Percentiles rank a stretch among this genome's conserved stretches.
These are phyloP conservation scores for Neurospora sp. DNA, from an alignment of 495 filamentous ascomycete species.

Conservation along the genomic window DNA sequence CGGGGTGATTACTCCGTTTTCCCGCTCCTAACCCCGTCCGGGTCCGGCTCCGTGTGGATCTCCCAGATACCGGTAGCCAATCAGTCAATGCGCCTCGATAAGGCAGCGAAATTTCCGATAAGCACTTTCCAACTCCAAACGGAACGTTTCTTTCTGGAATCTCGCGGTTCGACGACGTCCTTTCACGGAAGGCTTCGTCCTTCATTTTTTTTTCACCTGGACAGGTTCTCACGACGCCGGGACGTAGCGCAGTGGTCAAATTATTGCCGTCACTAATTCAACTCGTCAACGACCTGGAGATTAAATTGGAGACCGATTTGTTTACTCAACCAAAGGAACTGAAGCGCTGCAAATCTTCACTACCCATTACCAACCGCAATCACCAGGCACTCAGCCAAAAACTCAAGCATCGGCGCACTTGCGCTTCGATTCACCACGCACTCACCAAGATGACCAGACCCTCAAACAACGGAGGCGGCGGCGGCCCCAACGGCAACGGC, in stretches of 20 bases:
- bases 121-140: neutral
- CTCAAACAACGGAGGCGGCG: neutral
- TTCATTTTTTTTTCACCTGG: neutral
- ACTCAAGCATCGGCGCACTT: neutral
- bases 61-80: neutral
- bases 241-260: neutral
- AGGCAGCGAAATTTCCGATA: neutral
- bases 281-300: too few relatives aligned
- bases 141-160: neutral
- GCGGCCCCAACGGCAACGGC: neutral
- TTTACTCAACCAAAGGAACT: neutral
- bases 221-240: neutral
- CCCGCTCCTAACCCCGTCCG: neutral
- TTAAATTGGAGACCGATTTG: too few relatives aligned
- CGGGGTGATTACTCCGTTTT: neutral
- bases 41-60: neutral
- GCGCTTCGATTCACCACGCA: neutral
- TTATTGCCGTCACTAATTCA: too few relatives aligned
- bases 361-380: neutral
- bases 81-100: neutral
- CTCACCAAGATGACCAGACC: slow-evolving; percentile 4
- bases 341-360: neutral
- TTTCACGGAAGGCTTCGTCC: neutral
- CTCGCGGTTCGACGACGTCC: neutral
- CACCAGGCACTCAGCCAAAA: neutral